Evolutionary conservation across 2,329 filamentous ascomycete genomes (phyloP).

Genomic region (Xylaria multiplex): DNA sequence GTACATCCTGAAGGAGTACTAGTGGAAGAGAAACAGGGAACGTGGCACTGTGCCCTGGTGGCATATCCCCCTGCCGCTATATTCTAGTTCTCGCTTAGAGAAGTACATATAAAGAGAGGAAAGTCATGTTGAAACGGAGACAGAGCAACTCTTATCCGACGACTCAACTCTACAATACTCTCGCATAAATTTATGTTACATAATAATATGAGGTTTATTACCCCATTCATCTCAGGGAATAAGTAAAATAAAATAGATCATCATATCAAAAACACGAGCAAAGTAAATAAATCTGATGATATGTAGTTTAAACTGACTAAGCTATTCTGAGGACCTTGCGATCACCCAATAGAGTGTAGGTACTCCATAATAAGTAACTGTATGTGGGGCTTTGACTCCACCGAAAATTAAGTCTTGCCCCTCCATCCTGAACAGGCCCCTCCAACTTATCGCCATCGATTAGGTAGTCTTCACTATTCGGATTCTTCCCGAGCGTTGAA

Average conservation of each 20-base stretch:
- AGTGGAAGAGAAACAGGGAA: too few relatives aligned
- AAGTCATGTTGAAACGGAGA: neutral
- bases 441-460: slow-evolving; percentile 25
- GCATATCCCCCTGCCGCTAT: neutral
- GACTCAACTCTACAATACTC: neutral
- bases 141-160: neutral
- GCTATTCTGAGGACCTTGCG: neutral
- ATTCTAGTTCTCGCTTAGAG: neutral
- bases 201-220: too few relatives aligned
- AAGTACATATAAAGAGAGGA: neutral
- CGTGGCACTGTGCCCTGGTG: neutral
- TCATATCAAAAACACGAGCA: too few relatives aligned
- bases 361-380: neutral
- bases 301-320: neutral
- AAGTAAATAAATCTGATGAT: neutral
- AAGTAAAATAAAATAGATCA: too few relatives aligned
- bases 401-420: slow-evolving; percentile 30
- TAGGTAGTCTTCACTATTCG: neutral
- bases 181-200: too few relatives aligned
- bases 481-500: slow-evolving; percentile 19
- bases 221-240: too few relatives aligned
- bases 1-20: neutral
- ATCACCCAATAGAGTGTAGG: neutral
- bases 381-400: slow-evolving; percentile 8
- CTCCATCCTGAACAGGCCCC: slow-evolving; percentile 25